A percentile compares a stretch with the other conserved stretches of the same genome.
Conservation (phyloP, 768 basidiomycete species). For the Xanthoconium purpureum region DNA sequence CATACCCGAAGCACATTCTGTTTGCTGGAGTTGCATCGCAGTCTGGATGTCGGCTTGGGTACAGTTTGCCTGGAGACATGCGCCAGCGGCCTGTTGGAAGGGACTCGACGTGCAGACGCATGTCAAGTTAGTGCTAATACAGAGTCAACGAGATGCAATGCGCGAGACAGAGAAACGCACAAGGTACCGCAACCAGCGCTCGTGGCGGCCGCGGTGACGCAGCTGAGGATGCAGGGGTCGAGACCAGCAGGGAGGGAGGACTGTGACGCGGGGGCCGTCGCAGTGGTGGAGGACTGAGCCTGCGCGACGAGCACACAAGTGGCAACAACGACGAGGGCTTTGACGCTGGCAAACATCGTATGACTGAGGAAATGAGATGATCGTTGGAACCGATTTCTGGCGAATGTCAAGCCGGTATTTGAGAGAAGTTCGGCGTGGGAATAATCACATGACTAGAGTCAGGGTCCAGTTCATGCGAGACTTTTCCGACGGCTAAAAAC, state of each 20-base stretch:
- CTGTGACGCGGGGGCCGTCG: neutral
- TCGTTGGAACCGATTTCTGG: neutral
- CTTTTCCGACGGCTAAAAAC: no score
- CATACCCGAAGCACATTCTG: slow-evolving; percentile 33
- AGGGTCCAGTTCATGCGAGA: no score
- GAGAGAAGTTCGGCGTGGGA: slow-evolving; percentile 13
- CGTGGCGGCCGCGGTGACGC: neutral
- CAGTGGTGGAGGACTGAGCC: slow-evolving; percentile 12
- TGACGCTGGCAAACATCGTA: slow-evolving; percentile 19
- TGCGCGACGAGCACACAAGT: slow-evolving; percentile 17
- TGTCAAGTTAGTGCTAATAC: slow-evolving; percentile 34
- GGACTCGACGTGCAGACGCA: slow-evolving; percentile 39
- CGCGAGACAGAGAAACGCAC: slow-evolving; percentile 6
- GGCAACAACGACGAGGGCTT: slow-evolving; percentile 17
- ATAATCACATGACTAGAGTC: slow-evolving; percentile 1
- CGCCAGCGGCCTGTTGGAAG: slow-evolving; percentile 35
- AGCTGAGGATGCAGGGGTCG: slow-evolving; percentile 8
- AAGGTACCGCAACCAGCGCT: slow-evolving; percentile 1
- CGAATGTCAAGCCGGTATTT: slow-evolving; percentile 3
- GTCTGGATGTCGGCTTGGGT: slow-evolving; percentile 26
- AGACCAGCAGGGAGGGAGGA: slow-evolving; percentile 3
- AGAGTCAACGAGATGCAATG: neutral
- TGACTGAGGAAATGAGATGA: neutral
- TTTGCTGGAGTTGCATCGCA: slow-evolving; percentile 31
- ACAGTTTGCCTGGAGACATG: slow-evolving; percentile 38